Conservation (phyloP, 1,139 yeast species). For the Yamadazyma atmosphaerica region DNA sequence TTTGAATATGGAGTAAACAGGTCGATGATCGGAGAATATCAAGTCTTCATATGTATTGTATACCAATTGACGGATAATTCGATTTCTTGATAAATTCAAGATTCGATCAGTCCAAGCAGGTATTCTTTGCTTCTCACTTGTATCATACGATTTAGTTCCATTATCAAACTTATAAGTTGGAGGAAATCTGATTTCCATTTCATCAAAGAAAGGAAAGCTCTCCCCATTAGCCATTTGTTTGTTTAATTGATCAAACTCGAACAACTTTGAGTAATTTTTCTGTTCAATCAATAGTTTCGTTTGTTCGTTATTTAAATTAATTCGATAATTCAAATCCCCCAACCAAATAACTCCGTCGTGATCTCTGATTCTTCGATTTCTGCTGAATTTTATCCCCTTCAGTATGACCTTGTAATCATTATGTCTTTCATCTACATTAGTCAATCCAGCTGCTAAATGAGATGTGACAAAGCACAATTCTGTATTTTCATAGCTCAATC, state of each 20-base stretch:
- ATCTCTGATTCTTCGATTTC: conserved; percentile 54
- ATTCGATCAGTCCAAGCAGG: conserved; percentile 98
- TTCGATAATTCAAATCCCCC: conserved; percentile 91
- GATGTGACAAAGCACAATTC: conserved; percentile 80
- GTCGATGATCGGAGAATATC: conserved; percentile 88
- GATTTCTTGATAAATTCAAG: conserved; percentile 47
- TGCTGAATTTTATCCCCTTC: conserved; percentile 54
- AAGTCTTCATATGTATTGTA: conserved; percentile 66
- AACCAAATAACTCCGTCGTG: conserved; percentile 90
- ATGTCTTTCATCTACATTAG: conserved; percentile 76
- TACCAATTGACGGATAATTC: conserved; percentile 58
- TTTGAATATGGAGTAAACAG: conserved; percentile 78
- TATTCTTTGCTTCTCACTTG: conserved; percentile 86
- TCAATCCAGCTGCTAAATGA: conserved; percentile 89
- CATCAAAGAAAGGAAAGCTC: conserved; percentile 67
- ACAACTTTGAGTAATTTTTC: conserved; percentile 53
- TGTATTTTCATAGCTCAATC: conserved; percentile 74
- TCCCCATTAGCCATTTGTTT: conserved; percentile 71
- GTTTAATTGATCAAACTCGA: conserved; percentile 75
- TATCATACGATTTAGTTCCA: conserved; percentile 73
- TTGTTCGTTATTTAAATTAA: conserved; percentile 64
- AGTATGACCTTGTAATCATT: conserved; percentile 73
- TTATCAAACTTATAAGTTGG: conserved; percentile 95
- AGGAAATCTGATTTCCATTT: conserved; percentile 69
- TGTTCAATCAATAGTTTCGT: conserved; percentile 57